Base-by-base conservation (phyloP, 495 filamentous ascomycete genomes). In the Talaromyces trachyspermus region DNA sequence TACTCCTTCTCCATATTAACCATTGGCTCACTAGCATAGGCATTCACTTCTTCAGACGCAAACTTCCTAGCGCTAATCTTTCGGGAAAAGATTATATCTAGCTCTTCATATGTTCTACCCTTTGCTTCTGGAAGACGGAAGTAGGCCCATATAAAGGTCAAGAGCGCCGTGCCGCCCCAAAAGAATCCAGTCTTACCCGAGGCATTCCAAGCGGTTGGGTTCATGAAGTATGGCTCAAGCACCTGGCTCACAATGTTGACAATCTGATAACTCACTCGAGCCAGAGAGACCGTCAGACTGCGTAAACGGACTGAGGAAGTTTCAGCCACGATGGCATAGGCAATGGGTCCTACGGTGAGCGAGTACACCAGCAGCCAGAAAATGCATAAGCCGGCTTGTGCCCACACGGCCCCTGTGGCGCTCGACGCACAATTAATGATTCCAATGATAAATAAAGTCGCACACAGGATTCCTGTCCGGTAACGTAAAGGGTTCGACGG, bases 281-380 rank as follows among this genome's bases (percentile, higher is more conserved):
- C 77, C 0, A 83, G 59, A 3, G 72, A 78, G 14, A 83, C 76
- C 3, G 84, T 85, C 65, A 86, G 78, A 43, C 78, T 75, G 23
- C 84, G 79, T 12, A 88, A 70, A 3, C 84, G 70, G 17, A 81
- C 69, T 0, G 83, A 81, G 2, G 82, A 81, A 4, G 80, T 69
- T 53, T 88, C 85, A n/a, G 79, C 73, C 17, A 87, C 81, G 32
- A 88, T 72, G 5, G 79, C 79, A 57, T 85, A 89, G 46, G 80
- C 79, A 14, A 89, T 78, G 1, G 84, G 85, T 0, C 85, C 85
- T 6, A 89, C 75, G 0, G 82, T 81, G 35, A 78, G 60, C 24
- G 84, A 80, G 57, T 88, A 89, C 11, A 74, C 70, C 51, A 86
- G 64, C 1, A 82, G 77, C 76, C 79, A 89, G 49, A 79, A 53